Evolutionary conservation across 441 rosid genomes (phyloP).

Genomic region (Erysimum cheiri): DNA sequence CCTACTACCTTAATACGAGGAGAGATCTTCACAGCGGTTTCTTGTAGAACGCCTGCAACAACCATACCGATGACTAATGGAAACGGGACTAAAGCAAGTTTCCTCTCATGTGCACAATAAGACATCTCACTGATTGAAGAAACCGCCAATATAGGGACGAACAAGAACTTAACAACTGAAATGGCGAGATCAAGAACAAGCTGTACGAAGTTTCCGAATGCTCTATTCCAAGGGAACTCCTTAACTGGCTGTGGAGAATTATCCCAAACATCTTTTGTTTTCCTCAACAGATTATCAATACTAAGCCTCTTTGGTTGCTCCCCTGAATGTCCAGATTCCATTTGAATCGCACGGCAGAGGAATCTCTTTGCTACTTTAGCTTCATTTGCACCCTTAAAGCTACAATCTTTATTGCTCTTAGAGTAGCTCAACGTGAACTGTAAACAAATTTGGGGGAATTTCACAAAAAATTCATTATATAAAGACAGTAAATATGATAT

Average conservation of each 20-base stretch:
- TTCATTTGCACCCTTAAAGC: conserved; percentile 37
- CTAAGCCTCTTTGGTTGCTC: conserved; percentile 66
- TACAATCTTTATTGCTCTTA: conserved; percentile 31
- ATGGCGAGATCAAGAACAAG: conserved; percentile 72
- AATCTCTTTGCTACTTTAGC: conserved; percentile 44
- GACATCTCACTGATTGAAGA: conserved; percentile 93
- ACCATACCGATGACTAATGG: conserved; percentile 77
- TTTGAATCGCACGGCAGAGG: conserved; percentile 58
- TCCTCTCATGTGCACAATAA: conserved; percentile 86
- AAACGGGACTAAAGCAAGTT: conserved; percentile 66
- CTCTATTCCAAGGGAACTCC: conserved; percentile 82
- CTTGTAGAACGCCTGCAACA: conserved; percentile 59
- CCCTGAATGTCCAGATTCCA: conserved; percentile 67
- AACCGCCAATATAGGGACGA: conserved; percentile 69
- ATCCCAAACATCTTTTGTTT: conserved; percentile 65
- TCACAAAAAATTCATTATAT: background rate
- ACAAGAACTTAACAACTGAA: conserved; percentile 67
- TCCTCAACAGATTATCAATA: conserved; percentile 53
- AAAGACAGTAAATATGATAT: background rate
- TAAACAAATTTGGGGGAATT: background rate
- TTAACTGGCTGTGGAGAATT: conserved; percentile 73
- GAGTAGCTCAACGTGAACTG: conserved; percentile 39
- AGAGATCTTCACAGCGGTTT: conserved; percentile 68
- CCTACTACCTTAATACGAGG: conserved; percentile 70
- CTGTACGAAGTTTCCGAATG: conserved; percentile 69